Evolutionary conservation across 352 stramenopile genomes (phyloP).

Genomic region (Globisporangium heterothallicum): DNA sequence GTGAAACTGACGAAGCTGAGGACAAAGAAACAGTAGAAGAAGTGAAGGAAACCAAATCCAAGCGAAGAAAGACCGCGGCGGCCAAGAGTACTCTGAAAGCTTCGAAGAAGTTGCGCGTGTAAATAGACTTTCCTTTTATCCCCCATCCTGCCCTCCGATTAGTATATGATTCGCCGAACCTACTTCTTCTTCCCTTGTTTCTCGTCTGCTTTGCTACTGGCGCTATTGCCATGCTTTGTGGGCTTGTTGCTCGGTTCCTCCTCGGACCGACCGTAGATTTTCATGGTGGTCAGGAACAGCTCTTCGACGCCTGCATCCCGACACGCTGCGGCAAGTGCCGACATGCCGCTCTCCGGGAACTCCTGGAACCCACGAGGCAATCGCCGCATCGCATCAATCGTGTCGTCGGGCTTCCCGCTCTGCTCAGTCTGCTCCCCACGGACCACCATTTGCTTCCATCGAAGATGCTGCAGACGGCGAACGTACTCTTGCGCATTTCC

Average conservation of each 20-base stretch:
- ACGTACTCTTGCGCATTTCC: conserved; percentile 60
- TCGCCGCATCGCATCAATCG: conserved; percentile 25
- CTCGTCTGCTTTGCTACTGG: background rate
- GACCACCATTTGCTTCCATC: conserved; percentile 80
- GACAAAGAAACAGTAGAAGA: conserved; percentile 2
- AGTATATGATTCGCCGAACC: too few relatives aligned
- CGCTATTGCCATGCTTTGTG: too few relatives aligned
- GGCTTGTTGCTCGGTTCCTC: too few relatives aligned
- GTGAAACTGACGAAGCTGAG: conserved; percentile 19
- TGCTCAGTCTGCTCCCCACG: conserved; percentile 61
- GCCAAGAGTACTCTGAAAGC: conserved; percentile 4
- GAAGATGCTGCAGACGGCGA: conserved; percentile 58
- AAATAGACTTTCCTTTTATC: conserved; percentile 22
- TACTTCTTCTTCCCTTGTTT: background rate
- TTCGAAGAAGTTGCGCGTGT: conserved; percentile 52
- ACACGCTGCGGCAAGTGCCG: conserved; percentile 46
- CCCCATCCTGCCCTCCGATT: too few relatives aligned
- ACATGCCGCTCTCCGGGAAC: conserved; percentile 66
- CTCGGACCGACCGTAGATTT: conserved; percentile 44
- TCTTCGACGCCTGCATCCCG: conserved; percentile 40
- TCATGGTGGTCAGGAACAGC: conserved; percentile 78
- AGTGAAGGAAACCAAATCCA: conserved; percentile 20
- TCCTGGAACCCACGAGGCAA: conserved; percentile 47
- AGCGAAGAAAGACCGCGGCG: conserved; percentile 7
- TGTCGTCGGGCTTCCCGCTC: conserved; percentile 2